These are phyloP conservation scores for Fusarium newnesense DNA, from an alignment of 2,329 filamentous ascomycete genomes.

Conservation along the genomic window DNA sequence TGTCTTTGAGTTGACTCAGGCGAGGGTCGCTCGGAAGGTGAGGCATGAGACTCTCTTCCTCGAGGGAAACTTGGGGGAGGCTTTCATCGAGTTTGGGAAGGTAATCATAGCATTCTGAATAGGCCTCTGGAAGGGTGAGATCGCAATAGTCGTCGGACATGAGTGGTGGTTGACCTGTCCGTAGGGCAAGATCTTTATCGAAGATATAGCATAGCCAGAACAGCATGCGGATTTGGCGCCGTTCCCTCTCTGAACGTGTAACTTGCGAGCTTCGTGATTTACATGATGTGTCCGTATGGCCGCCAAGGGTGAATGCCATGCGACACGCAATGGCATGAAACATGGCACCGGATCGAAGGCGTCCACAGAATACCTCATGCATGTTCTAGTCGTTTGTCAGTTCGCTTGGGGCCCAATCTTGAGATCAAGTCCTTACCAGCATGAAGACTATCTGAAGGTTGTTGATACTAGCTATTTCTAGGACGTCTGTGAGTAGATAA, in stretches of 20 bases:
- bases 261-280: conserved; percentile 15
- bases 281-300: conserved; percentile 48
- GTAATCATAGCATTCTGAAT: conserved; percentile 39
- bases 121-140: conserved; percentile 38
- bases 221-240: conserved; percentile 52
- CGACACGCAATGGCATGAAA: conserved; percentile 58
- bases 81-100: neutral
- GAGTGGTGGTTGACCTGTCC: conserved; percentile 62
- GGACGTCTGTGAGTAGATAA: conserved; percentile 53
- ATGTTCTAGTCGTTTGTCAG: conserved; percentile 45
- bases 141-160: conserved; percentile 56
- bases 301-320: conserved; percentile 60
- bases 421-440: conserved; percentile 53
- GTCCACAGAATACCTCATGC: conserved; percentile 58
- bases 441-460: conserved; percentile 59
- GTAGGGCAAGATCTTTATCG: conserved; percentile 66
- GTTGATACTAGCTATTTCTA: conserved; percentile 56
- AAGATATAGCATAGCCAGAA: conserved; percentile 67
- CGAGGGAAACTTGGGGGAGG: neutral
- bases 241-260: conserved; percentile 41
- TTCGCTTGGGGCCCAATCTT: accelerated
- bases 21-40: conserved; percentile 60
- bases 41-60: conserved; percentile 33
- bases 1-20: conserved; percentile 63
- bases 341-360: conserved; percentile 57